Conservation (phyloP, 192 early-diverging fungal genomes). For the Coemansia sp. region DNA sequence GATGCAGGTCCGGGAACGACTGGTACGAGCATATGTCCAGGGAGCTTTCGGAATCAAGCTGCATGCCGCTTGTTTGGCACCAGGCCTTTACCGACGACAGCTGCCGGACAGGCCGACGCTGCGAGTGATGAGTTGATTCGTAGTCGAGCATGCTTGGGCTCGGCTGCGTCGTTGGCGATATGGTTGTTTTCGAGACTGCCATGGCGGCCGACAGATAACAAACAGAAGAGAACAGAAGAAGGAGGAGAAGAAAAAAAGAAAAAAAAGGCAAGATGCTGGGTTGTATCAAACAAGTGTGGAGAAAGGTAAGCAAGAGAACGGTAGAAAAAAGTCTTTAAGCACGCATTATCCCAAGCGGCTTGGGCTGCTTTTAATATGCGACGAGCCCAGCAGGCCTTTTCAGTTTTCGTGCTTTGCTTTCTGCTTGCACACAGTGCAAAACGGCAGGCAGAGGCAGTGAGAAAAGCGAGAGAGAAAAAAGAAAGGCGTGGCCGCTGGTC, state of each 20-base stretch:
- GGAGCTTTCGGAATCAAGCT: constrained; percentile 27
- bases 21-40: constrained; percentile 36
- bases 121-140: constrained; percentile 10
- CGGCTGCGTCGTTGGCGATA: background rate
- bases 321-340: background rate
- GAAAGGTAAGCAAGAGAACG: background rate
- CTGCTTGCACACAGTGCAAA: background rate
- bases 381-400: background rate
- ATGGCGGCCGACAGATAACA: background rate
- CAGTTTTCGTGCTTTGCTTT: background rate
- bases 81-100: constrained; percentile 49
- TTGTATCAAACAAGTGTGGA: background rate
- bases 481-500: background rate
- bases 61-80: constrained; percentile 46
- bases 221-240: background rate
- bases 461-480: background rate
- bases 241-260: background rate
- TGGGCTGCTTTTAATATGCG: constrained; percentile 2
- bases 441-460: background rate
- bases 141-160: background rate
- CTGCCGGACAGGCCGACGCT: constrained; percentile 43
- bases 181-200: background rate
- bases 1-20: constrained; percentile 52
- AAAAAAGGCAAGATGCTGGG: background rate
- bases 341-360: background rate